Base-by-base conservation (phyloP, 805 yeast genomes). In the Candida railenensis region DNA sequence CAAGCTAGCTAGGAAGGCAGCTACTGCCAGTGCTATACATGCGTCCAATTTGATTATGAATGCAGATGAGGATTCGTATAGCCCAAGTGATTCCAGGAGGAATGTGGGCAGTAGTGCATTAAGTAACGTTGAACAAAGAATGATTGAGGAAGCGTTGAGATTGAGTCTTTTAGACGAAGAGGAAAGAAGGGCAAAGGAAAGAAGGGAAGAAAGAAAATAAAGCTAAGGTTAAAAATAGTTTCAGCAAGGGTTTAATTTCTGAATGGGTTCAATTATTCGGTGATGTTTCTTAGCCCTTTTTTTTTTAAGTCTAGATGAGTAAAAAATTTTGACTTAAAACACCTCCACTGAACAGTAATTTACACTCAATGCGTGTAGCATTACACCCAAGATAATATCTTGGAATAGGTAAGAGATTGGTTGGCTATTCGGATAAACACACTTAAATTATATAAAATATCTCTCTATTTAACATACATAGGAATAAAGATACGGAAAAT, bases 11-110 rank as follows among this genome's bases (percentile, higher is more conserved):
- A 78, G 96, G 48, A 78, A 89, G 57, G 84, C 97, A 0, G 97
- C 97, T 0, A 89, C 96, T 12, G 98, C 98, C 0, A 88, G 89
- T 30, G 96, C 96, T 0, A 80, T 92, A 34, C 98, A 92, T 65
- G 91, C 96, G 2, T 82, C 95, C 11, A 89, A 90, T 47, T 76
- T 89, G 56, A 61, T 89, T 28, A 71, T 85, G 14, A 56, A 67
- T 43, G 62, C 53, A 37, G 52, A 54, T 39, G 55, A 47, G 41
- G 45, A 46, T 16, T 49, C 48, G 15, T 49, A 50, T 39, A 53
- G 48, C 33, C 49, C 59, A 15, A 51, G 54, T 48, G 48, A 50
- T 39, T 9, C 21, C 7, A 16, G 19, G 22, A n/a, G 19, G 37
- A 16, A n/a, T n/a, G 34, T 37, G 48, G 22, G 82, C 78, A 25